These are phyloP conservation scores for Lentinula edodes DNA, from an alignment of 768 basidiomycete species.

Conservation along the genomic window DNA sequence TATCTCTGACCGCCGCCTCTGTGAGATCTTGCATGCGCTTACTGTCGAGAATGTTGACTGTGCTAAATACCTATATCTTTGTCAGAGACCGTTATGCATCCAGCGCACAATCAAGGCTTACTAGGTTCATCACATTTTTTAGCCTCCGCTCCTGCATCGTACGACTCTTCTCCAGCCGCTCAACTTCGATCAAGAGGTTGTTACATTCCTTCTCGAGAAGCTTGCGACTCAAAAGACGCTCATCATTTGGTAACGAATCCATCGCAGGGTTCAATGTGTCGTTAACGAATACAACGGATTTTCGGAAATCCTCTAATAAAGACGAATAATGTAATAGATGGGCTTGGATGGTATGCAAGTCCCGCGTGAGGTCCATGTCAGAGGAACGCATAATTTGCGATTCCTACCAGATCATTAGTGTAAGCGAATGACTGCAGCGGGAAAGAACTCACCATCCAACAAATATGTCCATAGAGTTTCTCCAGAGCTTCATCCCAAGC, in stretches of 20 bases:
- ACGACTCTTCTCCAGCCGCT: constrained; percentile 34
- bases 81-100: not conserved
- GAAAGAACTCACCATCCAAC: constrained; percentile 32
- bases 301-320: constrained; percentile 48
- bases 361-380: constrained; percentile 41
- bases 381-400: constrained; percentile 36
- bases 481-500: constrained; percentile 60
- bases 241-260: constrained; percentile 25
- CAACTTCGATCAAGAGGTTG: constrained; percentile 45
- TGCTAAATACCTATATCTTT: constrained; percentile 45
- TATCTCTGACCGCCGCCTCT: constrained; percentile 29
- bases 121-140: constrained; percentile 49
- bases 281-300: constrained; percentile 45
- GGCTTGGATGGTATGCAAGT: constrained; percentile 54
- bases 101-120: constrained; percentile 14
- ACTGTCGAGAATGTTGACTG: constrained; percentile 54
- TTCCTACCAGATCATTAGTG: constrained; percentile 31
- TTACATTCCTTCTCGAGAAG: constrained; percentile 43
- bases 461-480: constrained; percentile 45
- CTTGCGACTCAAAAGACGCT: constrained; percentile 20
- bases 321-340: constrained; percentile 54
- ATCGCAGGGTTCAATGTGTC: constrained; percentile 50
- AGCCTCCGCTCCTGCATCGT: constrained; percentile 43
- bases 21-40: constrained; percentile 47
- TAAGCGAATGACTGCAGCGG: not conserved